Evolutionary conservation across 2,329 filamentous ascomycete genomes (phyloP), one percentile per base, ranked within the genome.

Genomic region (Pleomassaria siparia): DNA sequence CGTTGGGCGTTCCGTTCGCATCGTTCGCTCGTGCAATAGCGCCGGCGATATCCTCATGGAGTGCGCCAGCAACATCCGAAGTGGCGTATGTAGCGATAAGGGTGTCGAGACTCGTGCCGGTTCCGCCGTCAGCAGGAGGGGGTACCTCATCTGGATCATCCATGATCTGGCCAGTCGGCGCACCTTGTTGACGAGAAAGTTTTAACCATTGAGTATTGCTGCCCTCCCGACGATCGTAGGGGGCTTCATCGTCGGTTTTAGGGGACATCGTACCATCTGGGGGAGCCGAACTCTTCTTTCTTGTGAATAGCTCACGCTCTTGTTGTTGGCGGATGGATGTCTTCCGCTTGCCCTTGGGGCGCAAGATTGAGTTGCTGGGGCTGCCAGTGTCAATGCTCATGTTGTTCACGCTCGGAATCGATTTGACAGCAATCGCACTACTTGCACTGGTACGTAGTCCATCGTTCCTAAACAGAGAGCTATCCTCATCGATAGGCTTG

Each of bases 351-450:
- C 74, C 77, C 64, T 81, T 86, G 0, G 87, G 88, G 43, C 88
- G 80, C 5, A 82, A 75, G 21, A 81, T 77, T 0, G 84, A 80
- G 3, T 80, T 81, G 43, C 85, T 81, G 3, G 78, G 76, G 37
- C 78, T 87, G 21, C 85, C 85, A 36, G 72, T 64, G 20, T 85
- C 87, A 3, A 85, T 79, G 67, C 88, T 95, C 26, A 79, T 81
- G 26, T 86, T 89, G 46, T 89, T 91, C 28, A 88, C 79, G 68
- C 91, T 96, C 1, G 89, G 86, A 54, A 96, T 87, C 1, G 91
- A 96, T 72, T 96, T 96, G 55, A 96, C 85, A 7, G 89, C 90
- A 49, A 87, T 83, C 9, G 90, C 88, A 65, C 91, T 96, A 74
- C 90, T 96, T 16, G 90, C 88, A 2, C 89, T 86, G 16, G 89